Evolutionary conservation across 345 rosid species (phyloP).

Genomic region (Syzygium jambos): DNA sequence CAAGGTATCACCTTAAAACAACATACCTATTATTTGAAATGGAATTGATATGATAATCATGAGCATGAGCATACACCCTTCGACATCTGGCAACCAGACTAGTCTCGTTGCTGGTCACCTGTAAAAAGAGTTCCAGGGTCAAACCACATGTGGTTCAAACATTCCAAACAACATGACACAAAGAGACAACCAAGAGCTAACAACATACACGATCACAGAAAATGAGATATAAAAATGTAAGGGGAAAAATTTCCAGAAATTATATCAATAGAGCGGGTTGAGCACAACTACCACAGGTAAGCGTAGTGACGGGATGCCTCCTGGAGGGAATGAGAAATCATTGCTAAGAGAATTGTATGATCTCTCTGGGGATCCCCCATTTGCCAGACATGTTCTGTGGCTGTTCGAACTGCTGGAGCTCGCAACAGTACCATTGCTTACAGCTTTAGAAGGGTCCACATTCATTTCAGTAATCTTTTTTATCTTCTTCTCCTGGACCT

Average conservation of each 20-base stretch:
- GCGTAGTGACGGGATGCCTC: slow-evolving; percentile 72
- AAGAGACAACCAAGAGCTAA: background rate
- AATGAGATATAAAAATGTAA: background rate
- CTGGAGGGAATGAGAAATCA: slow-evolving; percentile 54
- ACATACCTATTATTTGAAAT: slow-evolving; percentile 86
- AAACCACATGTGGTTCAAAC: background rate
- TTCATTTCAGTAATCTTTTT: slow-evolving; percentile 81
- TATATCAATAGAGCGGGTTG: background rate
- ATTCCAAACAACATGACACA: background rate
- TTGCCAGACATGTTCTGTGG: slow-evolving; percentile 31
- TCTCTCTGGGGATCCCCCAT: slow-evolving; percentile 54
- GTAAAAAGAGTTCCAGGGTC: background rate
- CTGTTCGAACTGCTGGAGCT: slow-evolving; percentile 56
- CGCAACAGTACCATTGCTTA: slow-evolving; percentile 64
- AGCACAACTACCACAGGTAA: slow-evolving; percentile 78
- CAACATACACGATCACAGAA: background rate
- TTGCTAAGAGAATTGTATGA: slow-evolving; percentile 25
- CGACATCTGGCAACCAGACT: slow-evolving; percentile 89
- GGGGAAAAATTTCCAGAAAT: background rate
- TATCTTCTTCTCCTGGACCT: slow-evolving; percentile 97
- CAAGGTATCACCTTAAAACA: background rate
- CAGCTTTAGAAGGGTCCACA: slow-evolving; percentile 50
- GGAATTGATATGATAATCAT: slow-evolving; percentile 98
- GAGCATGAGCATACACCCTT: slow-evolving; percentile 95
- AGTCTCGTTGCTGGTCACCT: slow-evolving; percentile 84